Evolutionary conservation across 2,329 filamentous ascomycete genomes (phyloP).

Genomic region (Acarospora socialis): DNA sequence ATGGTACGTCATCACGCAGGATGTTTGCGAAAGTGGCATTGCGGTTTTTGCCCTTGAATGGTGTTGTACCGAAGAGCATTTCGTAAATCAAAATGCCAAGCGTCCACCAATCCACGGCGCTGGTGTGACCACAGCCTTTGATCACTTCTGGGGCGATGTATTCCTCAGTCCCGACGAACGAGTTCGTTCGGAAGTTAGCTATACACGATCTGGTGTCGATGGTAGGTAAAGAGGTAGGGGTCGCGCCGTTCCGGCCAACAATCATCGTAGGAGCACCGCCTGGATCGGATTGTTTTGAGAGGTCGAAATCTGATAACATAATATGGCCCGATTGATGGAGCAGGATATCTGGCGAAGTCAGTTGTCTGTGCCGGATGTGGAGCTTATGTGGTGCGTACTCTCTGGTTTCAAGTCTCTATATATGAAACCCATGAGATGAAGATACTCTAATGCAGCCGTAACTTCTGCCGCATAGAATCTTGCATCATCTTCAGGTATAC

Average conservation of each 20-base stretch:
- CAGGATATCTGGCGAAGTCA: conserved; percentile 63
- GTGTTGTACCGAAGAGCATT: conserved; percentile 96
- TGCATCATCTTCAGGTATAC: conserved; percentile 90
- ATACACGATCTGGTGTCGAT: conserved; percentile 99
- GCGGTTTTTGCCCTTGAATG: conserved; percentile 98
- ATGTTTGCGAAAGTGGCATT: conserved; percentile 98
- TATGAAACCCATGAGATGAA: conserved; percentile 98
- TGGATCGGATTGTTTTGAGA: conserved; percentile 93
- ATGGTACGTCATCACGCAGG: conserved; percentile 83
- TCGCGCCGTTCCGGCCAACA: conserved; percentile 66
- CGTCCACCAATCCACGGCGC: conserved; percentile 99
- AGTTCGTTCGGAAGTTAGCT: conserved; percentile 94
- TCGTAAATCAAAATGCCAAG: conserved; percentile 94
- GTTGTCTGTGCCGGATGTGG: conserved; percentile 13
- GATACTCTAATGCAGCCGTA: conserved; percentile 86
- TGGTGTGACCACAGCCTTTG: conserved; percentile 95
- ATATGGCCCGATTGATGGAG: conserved; percentile 99
- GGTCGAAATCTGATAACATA: conserved; percentile 97
- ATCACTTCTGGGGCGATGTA: conserved; percentile 99
- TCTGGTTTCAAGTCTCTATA: conserved; percentile 97
- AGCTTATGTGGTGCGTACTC: conserved; percentile 44
- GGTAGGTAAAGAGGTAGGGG: conserved; percentile 75
- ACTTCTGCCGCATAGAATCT: conserved; percentile 97
- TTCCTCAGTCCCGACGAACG: conserved; percentile 95
- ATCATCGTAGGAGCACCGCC: conserved; percentile 98